Evolutionary conservation across 1,139 yeast species (phyloP).

Genomic region (Blastobotrys serpentis): DNA sequence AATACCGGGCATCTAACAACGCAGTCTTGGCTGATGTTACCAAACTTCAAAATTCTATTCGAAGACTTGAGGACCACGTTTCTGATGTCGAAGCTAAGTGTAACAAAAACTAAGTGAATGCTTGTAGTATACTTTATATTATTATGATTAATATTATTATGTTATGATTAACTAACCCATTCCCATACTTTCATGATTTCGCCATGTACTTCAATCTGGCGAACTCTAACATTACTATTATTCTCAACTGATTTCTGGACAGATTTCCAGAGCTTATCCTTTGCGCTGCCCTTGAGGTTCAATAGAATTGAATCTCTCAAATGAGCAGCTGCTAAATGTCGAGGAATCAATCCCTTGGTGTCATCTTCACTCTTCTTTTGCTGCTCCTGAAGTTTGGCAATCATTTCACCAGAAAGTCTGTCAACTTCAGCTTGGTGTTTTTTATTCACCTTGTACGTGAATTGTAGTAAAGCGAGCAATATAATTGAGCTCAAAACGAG

Average conservation of each 20-base stretch:
- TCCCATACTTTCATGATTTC: slow-evolving; percentile 90
- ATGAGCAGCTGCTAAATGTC: slow-evolving; percentile 71
- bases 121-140: slow-evolving; percentile 4
- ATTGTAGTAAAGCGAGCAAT: slow-evolving; percentile 12
- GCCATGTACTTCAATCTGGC: slow-evolving; percentile 73
- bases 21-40: slow-evolving; percentile 75
- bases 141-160: slow-evolving; percentile 3
- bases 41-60: slow-evolving; percentile 64
- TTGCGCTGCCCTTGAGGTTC: slow-evolving; percentile 35
- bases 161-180: slow-evolving; percentile 55
- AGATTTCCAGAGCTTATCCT: slow-evolving; percentile 57
- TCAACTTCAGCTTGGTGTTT: slow-evolving; percentile 15
- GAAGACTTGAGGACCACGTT: slow-evolving; percentile 57
- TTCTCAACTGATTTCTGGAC: slow-evolving; percentile 61
- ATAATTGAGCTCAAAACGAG: slow-evolving; percentile 17
- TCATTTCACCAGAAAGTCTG: slow-evolving; percentile 30
- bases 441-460: slow-evolving; percentile 14
- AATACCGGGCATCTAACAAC: slow-evolving; percentile 68
- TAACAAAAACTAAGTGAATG: slow-evolving; percentile 30
- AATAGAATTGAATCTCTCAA: slow-evolving; percentile 66
- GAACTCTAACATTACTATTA: slow-evolving; percentile 60
- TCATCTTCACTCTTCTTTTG: slow-evolving; percentile 37
- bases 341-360: slow-evolving; percentile 39
- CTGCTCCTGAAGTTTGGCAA: slow-evolving; percentile 40
- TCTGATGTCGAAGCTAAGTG: slow-evolving; percentile 34